phyloP scores from a whole-genome alignment of 805 yeast genomes.

The Kluyveromyces starmeri region DNA sequence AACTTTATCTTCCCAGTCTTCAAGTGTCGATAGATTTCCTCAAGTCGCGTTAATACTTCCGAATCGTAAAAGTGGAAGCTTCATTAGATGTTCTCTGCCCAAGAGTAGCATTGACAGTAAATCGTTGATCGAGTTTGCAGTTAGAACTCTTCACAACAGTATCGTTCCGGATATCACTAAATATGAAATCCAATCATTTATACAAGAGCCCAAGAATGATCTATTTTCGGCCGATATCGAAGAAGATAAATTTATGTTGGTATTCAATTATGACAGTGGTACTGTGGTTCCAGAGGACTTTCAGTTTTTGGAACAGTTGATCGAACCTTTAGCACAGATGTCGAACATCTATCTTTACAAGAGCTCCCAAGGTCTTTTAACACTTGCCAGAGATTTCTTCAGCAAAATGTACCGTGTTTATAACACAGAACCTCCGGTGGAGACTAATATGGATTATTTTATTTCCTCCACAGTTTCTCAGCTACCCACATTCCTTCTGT shows the following conservation, averaged over 20 bases:
- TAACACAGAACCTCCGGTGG: conserved; percentile 33
- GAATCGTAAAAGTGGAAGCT: conserved; percentile 25
- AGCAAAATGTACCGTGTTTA: conserved; percentile 35
- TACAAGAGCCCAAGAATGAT: conserved; percentile 10
- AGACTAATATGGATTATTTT: conserved; percentile 35
- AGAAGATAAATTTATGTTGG: conserved; percentile 33
- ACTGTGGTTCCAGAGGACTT: conserved; percentile 49
- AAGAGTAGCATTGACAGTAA: not conserved
- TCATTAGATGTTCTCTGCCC: conserved; percentile 16
- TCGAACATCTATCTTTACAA: conserved; percentile 49
- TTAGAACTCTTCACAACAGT: conserved; percentile 39
- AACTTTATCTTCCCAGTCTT: conserved; percentile 20
- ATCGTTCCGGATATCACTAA: conserved; percentile 28
- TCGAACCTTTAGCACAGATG: conserved; percentile 51
- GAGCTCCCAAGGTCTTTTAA: conserved; percentile 39
- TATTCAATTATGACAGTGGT: conserved; percentile 44
- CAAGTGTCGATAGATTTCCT: conserved; percentile 28
- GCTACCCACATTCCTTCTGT: conserved; percentile 52
- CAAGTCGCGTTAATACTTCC: conserved; percentile 46
- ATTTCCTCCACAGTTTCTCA: conserved; percentile 46
- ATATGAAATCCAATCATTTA: conserved; percentile 13
- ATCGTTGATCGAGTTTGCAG: conserved; percentile 36
- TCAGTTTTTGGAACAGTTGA: conserved; percentile 47
- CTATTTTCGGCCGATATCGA: conserved; percentile 5
- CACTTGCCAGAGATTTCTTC: conserved; percentile 31